Evolutionary conservation across 1,284 basidiomycete genomes (phyloP).

Genomic region (Ceratobasidium sp.): DNA sequence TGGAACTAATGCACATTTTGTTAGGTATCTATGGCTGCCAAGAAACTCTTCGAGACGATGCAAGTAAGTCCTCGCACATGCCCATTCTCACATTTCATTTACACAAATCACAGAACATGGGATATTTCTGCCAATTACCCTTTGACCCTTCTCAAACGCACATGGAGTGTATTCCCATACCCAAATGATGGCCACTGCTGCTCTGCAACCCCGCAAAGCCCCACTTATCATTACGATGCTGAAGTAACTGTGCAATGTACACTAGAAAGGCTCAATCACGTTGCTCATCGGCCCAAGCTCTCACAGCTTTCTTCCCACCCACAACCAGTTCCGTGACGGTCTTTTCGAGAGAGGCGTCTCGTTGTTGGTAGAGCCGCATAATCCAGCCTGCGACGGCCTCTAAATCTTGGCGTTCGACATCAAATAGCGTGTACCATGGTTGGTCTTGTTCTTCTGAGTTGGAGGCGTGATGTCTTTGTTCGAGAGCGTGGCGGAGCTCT

Average conservation of each 20-base stretch:
- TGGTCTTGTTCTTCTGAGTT: slow-evolving; percentile 27
- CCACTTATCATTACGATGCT: no score
- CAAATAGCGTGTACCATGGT: slow-evolving; percentile 87
- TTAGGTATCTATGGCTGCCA: slow-evolving; percentile 34
- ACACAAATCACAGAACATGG: slow-evolving; percentile 15
- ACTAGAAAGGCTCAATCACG: slow-evolving; percentile 3
- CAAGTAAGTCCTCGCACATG: slow-evolving; percentile 8
- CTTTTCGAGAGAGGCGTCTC: slow-evolving; percentile 48
- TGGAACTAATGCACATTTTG: background rate
- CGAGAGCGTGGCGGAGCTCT: slow-evolving; percentile 17
- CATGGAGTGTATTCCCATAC: slow-evolving; percentile 32
- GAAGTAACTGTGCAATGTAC: background rate
- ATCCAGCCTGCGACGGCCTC: slow-evolving; percentile 82
- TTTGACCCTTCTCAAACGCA: slow-evolving; percentile 35
- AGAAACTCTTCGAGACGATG: slow-evolving; percentile 28
- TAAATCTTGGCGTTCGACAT: slow-evolving; percentile 85
- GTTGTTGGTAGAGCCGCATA: slow-evolving; percentile 76
- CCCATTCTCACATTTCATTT: background rate
- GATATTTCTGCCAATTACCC: slow-evolving; percentile 34
- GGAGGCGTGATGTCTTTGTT: slow-evolving; percentile 22
- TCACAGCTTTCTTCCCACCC: slow-evolving; percentile 74
- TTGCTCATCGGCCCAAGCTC: slow-evolving; percentile 69
- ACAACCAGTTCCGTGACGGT: slow-evolving; percentile 61
- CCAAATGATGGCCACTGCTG: slow-evolving; percentile 9
- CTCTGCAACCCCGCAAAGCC: background rate